Percentiles rank a stretch among this genome's conserved stretches.
Evolutionary conservation across 768 basidiomycete species (phyloP).

Genomic region (Boletus sp.): DNA sequence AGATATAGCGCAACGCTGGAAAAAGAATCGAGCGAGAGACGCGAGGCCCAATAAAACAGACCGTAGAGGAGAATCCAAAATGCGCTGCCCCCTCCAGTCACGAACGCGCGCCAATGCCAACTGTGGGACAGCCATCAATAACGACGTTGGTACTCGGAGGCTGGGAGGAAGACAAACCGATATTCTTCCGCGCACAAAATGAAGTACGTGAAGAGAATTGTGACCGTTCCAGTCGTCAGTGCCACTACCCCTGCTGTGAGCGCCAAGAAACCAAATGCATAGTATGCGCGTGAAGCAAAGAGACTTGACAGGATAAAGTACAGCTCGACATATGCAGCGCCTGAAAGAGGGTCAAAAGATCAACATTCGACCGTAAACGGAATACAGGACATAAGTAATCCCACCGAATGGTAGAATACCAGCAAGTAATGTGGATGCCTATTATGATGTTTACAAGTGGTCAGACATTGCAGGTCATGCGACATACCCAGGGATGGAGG

Average conservation of each 20-base stretch:
- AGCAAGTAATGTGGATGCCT: constrained; percentile 75
- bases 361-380: not conserved
- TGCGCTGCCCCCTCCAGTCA: constrained; percentile 88
- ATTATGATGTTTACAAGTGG: constrained; percentile 13
- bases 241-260: constrained; percentile 79
- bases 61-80: constrained; percentile 91
- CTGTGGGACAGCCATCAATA: constrained; percentile 35
- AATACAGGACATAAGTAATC: constrained; percentile 14
- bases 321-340: constrained; percentile 92
- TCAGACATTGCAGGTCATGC: not conserved
- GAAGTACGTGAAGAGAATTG: constrained; percentile 89
- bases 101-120: constrained; percentile 96
- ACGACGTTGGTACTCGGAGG: not conserved
- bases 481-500: constrained; percentile 70
- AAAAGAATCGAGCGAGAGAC: constrained; percentile 80
- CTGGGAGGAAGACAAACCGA: constrained; percentile 44
- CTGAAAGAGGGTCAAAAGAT: constrained; percentile 34
- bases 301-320: constrained; percentile 90
- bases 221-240: constrained; percentile 87
- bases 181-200: constrained; percentile 93
- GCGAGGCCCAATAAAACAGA: constrained; percentile 81
- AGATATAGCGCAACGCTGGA: constrained; percentile 82
- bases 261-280: constrained; percentile 94
- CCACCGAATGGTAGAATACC: constrained; percentile 89
- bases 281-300: constrained; percentile 90